phyloP scores from a whole-genome alignment of 257 asterid genomes.

The Primulina huaijiensis region DNA sequence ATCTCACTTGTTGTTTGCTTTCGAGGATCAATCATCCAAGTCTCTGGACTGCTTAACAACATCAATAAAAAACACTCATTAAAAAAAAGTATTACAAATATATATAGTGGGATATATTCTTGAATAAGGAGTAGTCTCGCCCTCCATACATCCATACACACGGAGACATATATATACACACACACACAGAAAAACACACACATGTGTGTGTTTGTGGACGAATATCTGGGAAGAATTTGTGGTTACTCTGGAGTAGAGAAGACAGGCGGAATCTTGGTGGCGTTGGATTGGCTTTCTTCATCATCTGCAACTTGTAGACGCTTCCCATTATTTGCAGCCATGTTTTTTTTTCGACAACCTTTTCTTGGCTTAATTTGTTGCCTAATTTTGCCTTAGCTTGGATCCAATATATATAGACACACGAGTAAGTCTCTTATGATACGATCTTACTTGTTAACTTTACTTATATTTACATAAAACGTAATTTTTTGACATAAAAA shows the following conservation, averaged over 20 bases:
- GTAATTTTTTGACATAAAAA: no score
- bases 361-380: not conserved
- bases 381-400: not conserved
- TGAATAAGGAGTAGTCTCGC: no score
- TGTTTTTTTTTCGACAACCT: not conserved
- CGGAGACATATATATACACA: no score
- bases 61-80: not conserved
- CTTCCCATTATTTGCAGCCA: slow-evolving; percentile 37
- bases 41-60: slow-evolving; percentile 29
- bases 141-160: no score
- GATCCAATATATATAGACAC: slow-evolving; percentile 6
- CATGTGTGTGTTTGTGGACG: not conserved
- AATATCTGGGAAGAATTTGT: not conserved
- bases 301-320: slow-evolving; percentile 30
- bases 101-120: not conserved
- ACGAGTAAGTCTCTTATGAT: no score
- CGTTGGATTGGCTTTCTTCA: slow-evolving; percentile 42
- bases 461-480: no score
- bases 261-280: slow-evolving; percentile 40
- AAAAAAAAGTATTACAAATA: not conserved
- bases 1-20: slow-evolving; percentile 37
- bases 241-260: slow-evolving; percentile 41
- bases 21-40: slow-evolving; percentile 26
- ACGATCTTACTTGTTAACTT: no score
- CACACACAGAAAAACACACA: no score